Evolutionary conservation across 805 yeast species (phyloP), one percentile per base, ranked within the genome.

Genomic region (Ogataea glucozyma): DNA sequence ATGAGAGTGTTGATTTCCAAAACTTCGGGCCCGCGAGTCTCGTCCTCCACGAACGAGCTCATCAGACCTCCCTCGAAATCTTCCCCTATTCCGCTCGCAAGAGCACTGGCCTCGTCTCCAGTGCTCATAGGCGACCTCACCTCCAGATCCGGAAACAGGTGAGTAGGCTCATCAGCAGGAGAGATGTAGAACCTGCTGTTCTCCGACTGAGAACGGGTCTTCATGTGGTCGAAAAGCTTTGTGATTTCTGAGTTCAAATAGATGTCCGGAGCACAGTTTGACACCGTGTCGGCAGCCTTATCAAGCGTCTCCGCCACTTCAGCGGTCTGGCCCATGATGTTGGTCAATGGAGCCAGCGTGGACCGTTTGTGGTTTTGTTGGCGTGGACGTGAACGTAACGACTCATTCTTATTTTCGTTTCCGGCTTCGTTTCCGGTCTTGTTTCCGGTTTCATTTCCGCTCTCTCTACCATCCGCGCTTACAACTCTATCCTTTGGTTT

Each of bases 31-130:
- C 43, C 50, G n/a, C 35, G 26, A 17, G 30, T 18, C 8, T 23
- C 13, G 18, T 52, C 56, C 31, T 52, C 56, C 6, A 49, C 46
- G 30, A 52, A 49, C 4, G 53, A 47, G 29, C 56, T 52, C 44
- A 52, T 33, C 4, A 41, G 37, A 1, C 45, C 50, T 26, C 45
- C 43, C 10, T 41, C 40, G 3, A 16, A 18, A 10, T 34, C 27
- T 16, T 30, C 40, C 4, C 30, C 41, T 6, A 21, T 30, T 6
- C 13, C 31, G 8, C 5, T 2, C 11, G 11, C n/a, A n/a, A n/a
- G n/a, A n/a, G n/a, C 33, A 10, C 33, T 36, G 14, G 17, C 20
- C 3, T 23, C 40, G 9, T 47, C 48, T 4, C 23, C 22, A 12
- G 20, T 14, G 27, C 53, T 41, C 5, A 44, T 21, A 10, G 48